These are phyloP conservation scores for Fraxinus angustifolia DNA, from an alignment of 305 asterid genomes.

Conservation along the genomic window DNA sequence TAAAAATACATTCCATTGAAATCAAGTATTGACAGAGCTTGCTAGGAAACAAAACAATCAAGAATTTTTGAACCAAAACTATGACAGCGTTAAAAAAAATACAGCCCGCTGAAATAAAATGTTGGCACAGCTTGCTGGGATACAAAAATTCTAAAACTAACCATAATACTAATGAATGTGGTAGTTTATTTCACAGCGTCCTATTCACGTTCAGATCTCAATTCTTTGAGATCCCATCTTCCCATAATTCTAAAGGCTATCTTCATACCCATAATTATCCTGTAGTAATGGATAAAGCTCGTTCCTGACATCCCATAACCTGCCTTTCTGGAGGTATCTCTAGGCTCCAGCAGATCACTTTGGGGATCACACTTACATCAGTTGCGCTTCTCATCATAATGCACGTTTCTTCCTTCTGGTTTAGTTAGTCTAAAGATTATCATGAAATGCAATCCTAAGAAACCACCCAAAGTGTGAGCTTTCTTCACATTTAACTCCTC, in stretches of 20 bases:
- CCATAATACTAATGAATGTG: background rate
- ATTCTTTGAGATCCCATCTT: background rate
- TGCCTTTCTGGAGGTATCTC: background rate
- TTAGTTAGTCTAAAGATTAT: background rate
- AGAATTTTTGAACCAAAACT: background rate
- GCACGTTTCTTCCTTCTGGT: background rate
- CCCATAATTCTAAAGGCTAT: background rate
- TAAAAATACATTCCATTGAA: background rate
- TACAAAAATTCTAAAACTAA: background rate
- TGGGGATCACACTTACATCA: background rate
- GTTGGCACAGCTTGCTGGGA: background rate
- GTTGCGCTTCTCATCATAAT: background rate
- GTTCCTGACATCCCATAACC: background rate
- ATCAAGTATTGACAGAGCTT: background rate
- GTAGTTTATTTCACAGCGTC: background rate
- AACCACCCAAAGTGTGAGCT: background rate
- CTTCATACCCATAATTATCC: background rate
- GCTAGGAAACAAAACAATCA: background rate
- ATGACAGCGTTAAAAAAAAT: no score
- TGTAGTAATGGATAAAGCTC: background rate
- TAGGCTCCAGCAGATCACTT: background rate
- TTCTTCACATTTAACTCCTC: background rate
- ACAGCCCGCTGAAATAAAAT: background rate
- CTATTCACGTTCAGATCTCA: background rate
- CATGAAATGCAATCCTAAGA: background rate